Percentiles rank a stretch among this genome's conserved stretches.
Evolutionary conservation across 345 rosid species (phyloP).

Genomic region (Barbarea vulgaris): DNA sequence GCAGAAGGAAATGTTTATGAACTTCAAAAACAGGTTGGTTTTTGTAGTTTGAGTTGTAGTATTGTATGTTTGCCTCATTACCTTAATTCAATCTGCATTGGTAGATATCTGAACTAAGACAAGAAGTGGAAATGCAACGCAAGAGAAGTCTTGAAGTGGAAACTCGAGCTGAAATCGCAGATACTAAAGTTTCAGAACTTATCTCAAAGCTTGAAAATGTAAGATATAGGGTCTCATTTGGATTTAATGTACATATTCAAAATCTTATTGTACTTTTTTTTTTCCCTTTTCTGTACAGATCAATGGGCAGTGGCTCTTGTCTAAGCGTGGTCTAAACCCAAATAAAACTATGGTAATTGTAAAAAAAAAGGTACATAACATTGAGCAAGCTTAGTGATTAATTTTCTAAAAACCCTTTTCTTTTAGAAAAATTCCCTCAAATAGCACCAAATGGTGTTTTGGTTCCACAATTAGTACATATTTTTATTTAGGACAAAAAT

Average conservation of each 20-base stretch:
- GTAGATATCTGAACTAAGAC: conserved; percentile 42
- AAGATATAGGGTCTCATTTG: not conserved
- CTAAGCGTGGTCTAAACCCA: conserved; percentile 39
- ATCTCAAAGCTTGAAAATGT: conserved; percentile 40
- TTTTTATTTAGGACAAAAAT: no score
- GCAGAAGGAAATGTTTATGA: conserved; percentile 21
- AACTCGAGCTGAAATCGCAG: conserved; percentile 32
- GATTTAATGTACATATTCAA: not conserved
- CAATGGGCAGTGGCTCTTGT: conserved; percentile 35
- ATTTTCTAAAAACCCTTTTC: not conserved
- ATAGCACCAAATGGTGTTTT: no score
- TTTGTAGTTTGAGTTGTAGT: not conserved
- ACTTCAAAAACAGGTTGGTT: conserved; percentile 46
- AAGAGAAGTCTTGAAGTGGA: conserved; percentile 40
- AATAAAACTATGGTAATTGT: conserved; percentile 41
- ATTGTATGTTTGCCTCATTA: not conserved
- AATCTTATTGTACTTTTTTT: not conserved
- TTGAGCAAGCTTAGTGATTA: not conserved
- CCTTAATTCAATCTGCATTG: not conserved
- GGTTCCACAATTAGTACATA: no score
- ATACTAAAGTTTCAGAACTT: conserved; percentile 35
- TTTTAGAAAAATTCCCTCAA: no score
- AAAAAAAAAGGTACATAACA: not conserved
- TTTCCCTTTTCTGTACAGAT: conserved; percentile 16
- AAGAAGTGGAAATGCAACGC: conserved; percentile 36